Evolutionary conservation across 2,329 filamentous ascomycete species (phyloP).

Genomic region (Paecilomyces formosus): DNA sequence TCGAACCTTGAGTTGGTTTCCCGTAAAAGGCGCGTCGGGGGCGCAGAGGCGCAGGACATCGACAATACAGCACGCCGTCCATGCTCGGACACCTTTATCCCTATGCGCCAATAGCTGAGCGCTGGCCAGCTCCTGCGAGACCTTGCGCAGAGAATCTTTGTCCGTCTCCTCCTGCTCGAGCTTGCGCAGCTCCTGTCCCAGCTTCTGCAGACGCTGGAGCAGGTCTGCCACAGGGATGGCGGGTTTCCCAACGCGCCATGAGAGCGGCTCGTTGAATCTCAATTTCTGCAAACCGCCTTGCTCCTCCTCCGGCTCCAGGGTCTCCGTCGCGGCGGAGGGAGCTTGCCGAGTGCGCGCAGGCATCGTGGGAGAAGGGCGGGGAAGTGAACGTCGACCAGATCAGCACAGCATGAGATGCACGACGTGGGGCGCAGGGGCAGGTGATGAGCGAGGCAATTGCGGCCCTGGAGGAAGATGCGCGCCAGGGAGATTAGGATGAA

Average conservation of each 20-base stretch:
- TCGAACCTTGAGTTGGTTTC: conserved; percentile 77
- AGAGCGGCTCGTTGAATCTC: conserved; percentile 75
- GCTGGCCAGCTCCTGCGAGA: conserved; percentile 77
- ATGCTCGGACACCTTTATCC: conserved; percentile 87
- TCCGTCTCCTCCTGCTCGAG: conserved; percentile 84
- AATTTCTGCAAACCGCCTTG: conserved; percentile 40
- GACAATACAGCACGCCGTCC: conserved; percentile 79
- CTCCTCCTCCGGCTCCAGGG: conserved; percentile 25
- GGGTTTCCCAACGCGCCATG: conserved; percentile 79
- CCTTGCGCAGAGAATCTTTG: conserved; percentile 71
- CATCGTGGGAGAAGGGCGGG: conserved; percentile 24
- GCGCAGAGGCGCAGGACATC: conserved; percentile 90
- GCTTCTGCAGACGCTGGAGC: conserved; percentile 67
- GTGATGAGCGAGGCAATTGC: not conserved
- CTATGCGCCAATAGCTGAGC: conserved; percentile 82
- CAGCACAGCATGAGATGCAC: conserved; percentile 8
- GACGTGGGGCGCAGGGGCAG: not conserved
- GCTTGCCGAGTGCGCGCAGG: conserved; percentile 36
- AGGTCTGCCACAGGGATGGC: conserved; percentile 79
- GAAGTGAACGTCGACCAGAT: conserved; percentile 6
- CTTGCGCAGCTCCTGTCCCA: conserved; percentile 74
- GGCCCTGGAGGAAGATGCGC: not conserved
- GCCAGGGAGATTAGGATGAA: not conserved
- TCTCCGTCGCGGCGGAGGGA: conserved; percentile 23
- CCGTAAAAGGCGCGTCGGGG: conserved; percentile 88